Evolutionary conservation across 2,329 filamentous ascomycete species (phyloP), one percentile per base, ranked within the genome.

Genomic region (Lachnellula suecica): DNA sequence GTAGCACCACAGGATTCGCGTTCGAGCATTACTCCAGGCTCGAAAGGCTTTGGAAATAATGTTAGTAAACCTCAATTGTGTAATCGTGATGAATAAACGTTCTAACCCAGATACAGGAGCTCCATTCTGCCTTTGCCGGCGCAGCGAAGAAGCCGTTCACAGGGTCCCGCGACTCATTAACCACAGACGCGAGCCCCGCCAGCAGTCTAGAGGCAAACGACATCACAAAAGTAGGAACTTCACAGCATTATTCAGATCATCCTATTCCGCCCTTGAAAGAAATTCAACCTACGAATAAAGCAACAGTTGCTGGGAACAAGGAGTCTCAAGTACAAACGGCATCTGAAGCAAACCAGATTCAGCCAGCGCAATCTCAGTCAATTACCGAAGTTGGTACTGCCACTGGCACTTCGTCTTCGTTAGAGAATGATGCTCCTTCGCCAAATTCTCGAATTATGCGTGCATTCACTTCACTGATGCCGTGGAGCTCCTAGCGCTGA

Each of bases 171-270:
- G 11, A 35, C 7, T n/a, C 17, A 8, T 15, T 35, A 8, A 2
- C 31, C 31, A n/a, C 31, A n/a, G 31, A 17, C 17, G 31, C 19
- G 20, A 38, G n/a, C 22, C 17, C 15, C 25, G 15, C 9, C 8
- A 31, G 17, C 22, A 15, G n/a, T 22, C 4, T 15, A 10, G 20
- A 11, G 13, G 11, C 15, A 15, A 24, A 51, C 19, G 43, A 51
- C 15, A 29, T 43, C 19, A 41, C 31, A 45, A 51, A 51, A 22
- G 49, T 51, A 51, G 35, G 49, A 42, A 19, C 46, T 48, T 31
- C 46, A 48, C 34, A 48, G 29, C 15, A 37, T 17, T 6, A 20
- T 37, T 19, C 22, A 8, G 11, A 11, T 40, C 23, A 19, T 40
- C 15, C 19, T 40, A 23, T 37, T 24, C 35, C 9, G 11, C 10